These are phyloP conservation scores for Scenedesmus sp. DNA, from an alignment of 163 green algal species.

Conservation along the genomic window DNA sequence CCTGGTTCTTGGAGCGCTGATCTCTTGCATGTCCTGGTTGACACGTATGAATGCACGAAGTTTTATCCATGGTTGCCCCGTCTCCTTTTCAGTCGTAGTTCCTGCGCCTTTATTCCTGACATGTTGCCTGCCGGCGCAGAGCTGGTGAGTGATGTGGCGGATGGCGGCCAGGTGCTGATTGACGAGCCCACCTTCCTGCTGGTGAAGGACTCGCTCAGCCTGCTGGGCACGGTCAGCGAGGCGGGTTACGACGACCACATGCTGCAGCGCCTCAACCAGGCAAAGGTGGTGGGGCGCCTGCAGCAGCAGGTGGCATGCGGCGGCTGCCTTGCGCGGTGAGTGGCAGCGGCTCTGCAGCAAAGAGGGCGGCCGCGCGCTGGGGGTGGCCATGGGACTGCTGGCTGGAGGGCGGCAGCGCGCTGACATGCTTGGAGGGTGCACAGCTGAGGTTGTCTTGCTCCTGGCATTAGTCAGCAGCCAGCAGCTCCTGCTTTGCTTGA, in stretches of 20 bases:
- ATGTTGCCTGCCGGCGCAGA: neutral
- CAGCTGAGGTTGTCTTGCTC: too few relatives aligned
- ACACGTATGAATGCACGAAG: too few relatives aligned
- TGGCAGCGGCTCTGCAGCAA: neutral
- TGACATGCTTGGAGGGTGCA: too few relatives aligned
- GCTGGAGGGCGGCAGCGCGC: too few relatives aligned
- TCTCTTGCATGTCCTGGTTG: too few relatives aligned
- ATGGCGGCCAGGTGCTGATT: slow-evolving; percentile 38
- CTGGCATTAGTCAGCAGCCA: too few relatives aligned
- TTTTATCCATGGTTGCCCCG: too few relatives aligned
- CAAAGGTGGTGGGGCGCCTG: slow-evolving; percentile 9
- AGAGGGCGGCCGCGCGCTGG: neutral
- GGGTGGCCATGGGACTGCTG: too few relatives aligned
- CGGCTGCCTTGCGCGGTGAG: neutral
- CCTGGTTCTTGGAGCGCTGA: too few relatives aligned
- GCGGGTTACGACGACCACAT: slow-evolving; percentile 43
- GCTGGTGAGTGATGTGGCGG: slow-evolving; percentile 36
- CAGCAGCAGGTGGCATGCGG: slow-evolving; percentile 18
- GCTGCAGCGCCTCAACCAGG: slow-evolving; percentile 40
- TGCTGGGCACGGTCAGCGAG: slow-evolving; percentile 52
- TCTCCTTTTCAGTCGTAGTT: too few relatives aligned
- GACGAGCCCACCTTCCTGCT: slow-evolving; percentile 48
- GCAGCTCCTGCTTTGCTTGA: too few relatives aligned
- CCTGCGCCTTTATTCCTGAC: neutral
- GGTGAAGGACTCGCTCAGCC: slow-evolving; percentile 51